These are phyloP conservation scores for Nakazawaea anatomiae DNA, from an alignment of 805 yeast species.

Conservation along the genomic window DNA sequence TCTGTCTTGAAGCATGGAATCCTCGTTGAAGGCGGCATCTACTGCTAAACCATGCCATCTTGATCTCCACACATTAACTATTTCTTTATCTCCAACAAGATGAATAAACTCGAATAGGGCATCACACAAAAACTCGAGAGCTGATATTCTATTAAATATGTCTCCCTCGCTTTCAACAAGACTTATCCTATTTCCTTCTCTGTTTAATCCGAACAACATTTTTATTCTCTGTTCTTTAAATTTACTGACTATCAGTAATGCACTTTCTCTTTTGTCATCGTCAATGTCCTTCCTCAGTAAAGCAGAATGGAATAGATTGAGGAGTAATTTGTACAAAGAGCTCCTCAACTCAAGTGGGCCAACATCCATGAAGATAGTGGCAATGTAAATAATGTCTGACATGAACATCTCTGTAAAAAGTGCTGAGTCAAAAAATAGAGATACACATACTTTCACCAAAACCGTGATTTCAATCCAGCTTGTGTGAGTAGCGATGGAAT, in stretches of 20 bases:
- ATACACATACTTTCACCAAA: constrained; percentile 55
- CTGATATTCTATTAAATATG: constrained; percentile 34
- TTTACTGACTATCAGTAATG: constrained; percentile 41
- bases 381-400: constrained; percentile 66
- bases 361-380: constrained; percentile 53
- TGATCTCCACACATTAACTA: constrained; percentile 50
- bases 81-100: constrained; percentile 38
- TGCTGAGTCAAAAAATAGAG: constrained; percentile 66
- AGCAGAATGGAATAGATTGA: constrained; percentile 67
- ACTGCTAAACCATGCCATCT: constrained; percentile 62
- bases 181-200: constrained; percentile 37
- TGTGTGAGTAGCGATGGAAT: constrained; percentile 42
- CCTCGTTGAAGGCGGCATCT: constrained; percentile 51
- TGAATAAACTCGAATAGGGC: constrained; percentile 47
- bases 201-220: constrained; percentile 63
- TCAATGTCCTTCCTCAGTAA: constrained; percentile 50
- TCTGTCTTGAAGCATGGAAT: constrained; percentile 58
- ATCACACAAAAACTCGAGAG: constrained; percentile 56
- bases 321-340: constrained; percentile 53
- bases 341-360: constrained; percentile 51
- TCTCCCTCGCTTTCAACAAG: constrained; percentile 24
- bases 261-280: constrained; percentile 27
- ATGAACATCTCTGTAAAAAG: constrained; percentile 55
- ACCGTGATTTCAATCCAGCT: constrained; percentile 71
- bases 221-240: constrained; percentile 60